phyloP scores from a whole-genome alignment of 2,329 filamentous ascomycete genomes.

The Chrysoporthe puriensis region DNA sequence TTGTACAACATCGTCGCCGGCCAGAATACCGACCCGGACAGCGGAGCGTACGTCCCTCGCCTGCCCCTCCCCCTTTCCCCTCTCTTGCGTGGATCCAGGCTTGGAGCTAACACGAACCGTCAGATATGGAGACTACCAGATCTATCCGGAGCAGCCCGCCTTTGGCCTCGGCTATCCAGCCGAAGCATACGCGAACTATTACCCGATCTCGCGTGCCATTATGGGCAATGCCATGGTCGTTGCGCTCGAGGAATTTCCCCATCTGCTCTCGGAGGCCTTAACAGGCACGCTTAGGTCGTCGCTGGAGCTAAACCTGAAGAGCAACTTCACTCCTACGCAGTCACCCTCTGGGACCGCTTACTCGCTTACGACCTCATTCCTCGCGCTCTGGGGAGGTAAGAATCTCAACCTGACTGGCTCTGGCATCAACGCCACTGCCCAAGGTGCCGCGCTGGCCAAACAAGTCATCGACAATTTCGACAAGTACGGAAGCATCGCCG shows the following conservation, averaged over 20 bases:
- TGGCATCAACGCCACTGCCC: not conserved
- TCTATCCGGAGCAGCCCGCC: conserved; percentile 5
- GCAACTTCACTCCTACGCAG: conserved; percentile 5
- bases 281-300: not conserved
- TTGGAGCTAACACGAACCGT: not conserved
- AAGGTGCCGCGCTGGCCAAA: conserved; percentile 5
- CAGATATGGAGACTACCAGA: conserved; percentile 6
- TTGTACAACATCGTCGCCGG: conserved; percentile 55
- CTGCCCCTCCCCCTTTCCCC: not conserved
- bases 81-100: not conserved
- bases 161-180: not conserved
- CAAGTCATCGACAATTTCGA: conserved; percentile 4
- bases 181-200: conserved; percentile 59
- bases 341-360: conserved; percentile 1
- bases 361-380: conserved; percentile 1
- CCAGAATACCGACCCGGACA: conserved; percentile 52
- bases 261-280: conserved; percentile 40
- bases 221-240: conserved; percentile 63
- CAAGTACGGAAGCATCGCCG: conserved; percentile 2
- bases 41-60: not conserved
- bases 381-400: conserved; percentile 4
- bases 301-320: conserved; percentile 4
- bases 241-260: conserved; percentile 59
- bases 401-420: not conserved
- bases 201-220: conserved; percentile 68